Evolutionary conservation across 2,329 filamentous ascomycete genomes (phyloP), one percentile per base, ranked within the genome.

Genomic region (Alternaria atra): DNA sequence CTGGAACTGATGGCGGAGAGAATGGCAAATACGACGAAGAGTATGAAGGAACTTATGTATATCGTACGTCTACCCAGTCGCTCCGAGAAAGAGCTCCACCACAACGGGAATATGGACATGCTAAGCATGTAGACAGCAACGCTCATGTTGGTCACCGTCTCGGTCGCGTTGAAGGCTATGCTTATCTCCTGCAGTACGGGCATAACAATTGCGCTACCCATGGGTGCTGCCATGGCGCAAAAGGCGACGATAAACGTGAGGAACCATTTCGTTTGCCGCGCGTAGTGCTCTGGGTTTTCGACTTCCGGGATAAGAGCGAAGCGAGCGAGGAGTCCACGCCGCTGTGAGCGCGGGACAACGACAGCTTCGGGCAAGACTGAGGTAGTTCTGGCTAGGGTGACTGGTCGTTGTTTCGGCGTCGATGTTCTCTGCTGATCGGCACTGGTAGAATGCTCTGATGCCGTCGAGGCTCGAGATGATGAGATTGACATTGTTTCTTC

Each of bases 141-240:
- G 34, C 66, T 74, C 71, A 80, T 74, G 52, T 80, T 80, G n/a
- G 78, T 72, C 3, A 79, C 66, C 0, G 76, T 74, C 12, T 72
- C 52, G 1, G 69, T 72, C 6, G 77, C 67, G n/a, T 72, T 42
- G 34, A 80, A 76, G 1, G 71, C 71, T 10, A 61, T 60, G 4
- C 71, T 66, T 12, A 80, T 78, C 10, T 78, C 75, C 20, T 72
- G 70, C 23, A 80, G 64, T 2, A 74, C 75, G 6, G 79, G 93
- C 69, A 94, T 90, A 58, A 97, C 89, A 55, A 97, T 93, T 2
- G 90, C 87, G 29, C 91, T 94, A 1, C 94, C 94, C 81, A 97
- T 88, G 0, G 94, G 94, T 1, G 91, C 92, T 0, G 88, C 91
- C 13, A 90, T 88, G 2, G 88, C 93, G 3, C 92, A 92, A 15